phyloP scores from a whole-genome alignment of 2,329 filamentous ascomycete genomes.

The Monilinia aucupariae region DNA sequence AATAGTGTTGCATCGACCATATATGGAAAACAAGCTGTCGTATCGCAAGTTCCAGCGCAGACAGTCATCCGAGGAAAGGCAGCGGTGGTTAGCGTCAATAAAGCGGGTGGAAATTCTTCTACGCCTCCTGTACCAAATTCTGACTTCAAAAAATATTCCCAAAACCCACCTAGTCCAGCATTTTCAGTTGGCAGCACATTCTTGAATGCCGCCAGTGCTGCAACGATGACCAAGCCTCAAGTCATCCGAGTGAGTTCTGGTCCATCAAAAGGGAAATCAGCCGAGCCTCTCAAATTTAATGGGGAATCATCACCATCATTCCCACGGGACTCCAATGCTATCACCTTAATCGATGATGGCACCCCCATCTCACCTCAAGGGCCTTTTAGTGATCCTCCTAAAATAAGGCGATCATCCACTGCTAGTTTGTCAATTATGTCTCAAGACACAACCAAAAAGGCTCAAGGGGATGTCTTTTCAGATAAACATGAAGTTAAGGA shows the following conservation, averaged over 20 bases:
- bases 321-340: slow-evolving; percentile 41
- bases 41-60: slow-evolving; percentile 72
- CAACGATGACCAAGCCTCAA: slow-evolving; percentile 53
- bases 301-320: slow-evolving; percentile 15
- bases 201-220: slow-evolving; percentile 56
- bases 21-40: slow-evolving; percentile 84
- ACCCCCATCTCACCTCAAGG: slow-evolving; percentile 48
- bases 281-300: not conserved
- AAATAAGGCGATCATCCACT: slow-evolving; percentile 36
- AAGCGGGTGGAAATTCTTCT: slow-evolving; percentile 56
- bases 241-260: slow-evolving; percentile 50
- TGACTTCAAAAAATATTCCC: slow-evolving; percentile 55
- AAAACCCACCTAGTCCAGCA: slow-evolving; percentile 49
- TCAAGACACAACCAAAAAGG: slow-evolving; percentile 43
- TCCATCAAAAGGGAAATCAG: not conserved
- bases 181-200: slow-evolving; percentile 66
- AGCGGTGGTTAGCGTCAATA: slow-evolving; percentile 80
- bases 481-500: slow-evolving; percentile 54
- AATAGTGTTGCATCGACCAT: slow-evolving; percentile 87
- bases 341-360: slow-evolving; percentile 48
- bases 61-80: slow-evolving; percentile 84
- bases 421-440: slow-evolving; percentile 51
- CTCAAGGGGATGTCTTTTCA: slow-evolving; percentile 48
- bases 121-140: slow-evolving; percentile 70
- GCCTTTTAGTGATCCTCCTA: slow-evolving; percentile 54